Base-by-base conservation (phyloP, 1,284 basidiomycete genomes). In the Papiliotrema flavescens region DNA sequence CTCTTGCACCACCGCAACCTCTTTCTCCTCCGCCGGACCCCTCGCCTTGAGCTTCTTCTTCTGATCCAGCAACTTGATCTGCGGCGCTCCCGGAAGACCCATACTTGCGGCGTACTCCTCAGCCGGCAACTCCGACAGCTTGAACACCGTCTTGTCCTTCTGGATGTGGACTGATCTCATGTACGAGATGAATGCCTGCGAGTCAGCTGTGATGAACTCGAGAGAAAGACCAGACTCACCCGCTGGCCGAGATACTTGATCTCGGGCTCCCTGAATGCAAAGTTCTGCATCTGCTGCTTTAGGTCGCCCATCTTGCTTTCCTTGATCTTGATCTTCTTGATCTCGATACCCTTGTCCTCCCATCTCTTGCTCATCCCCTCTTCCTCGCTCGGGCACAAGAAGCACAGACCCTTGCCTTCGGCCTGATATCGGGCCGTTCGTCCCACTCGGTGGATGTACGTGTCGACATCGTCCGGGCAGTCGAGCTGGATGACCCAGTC, bases 401-500 rank as follows among this genome's bases (percentile, higher is more conserved):
- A 81, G 58, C 96, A 76, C 50, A 98, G 76, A 0, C 85, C 87
- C 71, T 93, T 92, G 1, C 96, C 96, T 39, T 88, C 86, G 59
- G 87, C 87, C 67, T 94, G 86, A 72, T 98, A 98, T 46, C 95
- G 81, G 36, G 95, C 96, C 9, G 95, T 99, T 50, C 95, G 82
- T 1, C 95, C 95, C 1, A 98, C 95, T 23, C 95, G 86, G 74
- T 99, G 95, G 46, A 98, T 92, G 74, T 99, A 98, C 13, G 92
- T 97, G 57, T 96, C 94, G n/a, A 88, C 90, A 69, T 98, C 94
- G 76, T 98, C 95, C 0, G 95, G 95, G 23, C 89, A 91, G 74
- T 99, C 95, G n/a, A 94, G 80, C 74, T 99, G 96, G 35, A 98
- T 76, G 13, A 99, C 95, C 95, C 96, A 98, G 74, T 97, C 91